Conservation (phyloP, 1,284 basidiomycete species). For the Violaceomyces palustris region DNA sequence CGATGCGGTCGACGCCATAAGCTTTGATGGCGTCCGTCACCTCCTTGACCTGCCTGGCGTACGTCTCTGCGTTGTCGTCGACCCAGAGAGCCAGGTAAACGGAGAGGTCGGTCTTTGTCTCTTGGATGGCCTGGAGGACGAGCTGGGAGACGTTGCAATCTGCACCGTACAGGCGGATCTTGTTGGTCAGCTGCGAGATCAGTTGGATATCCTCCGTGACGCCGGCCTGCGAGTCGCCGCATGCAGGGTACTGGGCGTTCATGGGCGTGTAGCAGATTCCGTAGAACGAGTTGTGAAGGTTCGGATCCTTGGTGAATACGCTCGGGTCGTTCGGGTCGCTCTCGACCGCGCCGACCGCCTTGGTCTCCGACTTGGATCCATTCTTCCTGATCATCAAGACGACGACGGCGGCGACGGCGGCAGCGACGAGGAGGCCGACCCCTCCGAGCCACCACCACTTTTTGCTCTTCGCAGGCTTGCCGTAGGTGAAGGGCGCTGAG, state of each 20-base stretch:
- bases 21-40: constrained; percentile 67
- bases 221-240: constrained; percentile 54
- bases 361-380: background rate
- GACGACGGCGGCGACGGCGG: constrained; percentile 17
- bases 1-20: constrained; percentile 73
- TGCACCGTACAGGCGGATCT: constrained; percentile 50
- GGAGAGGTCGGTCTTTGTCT: constrained; percentile 79
- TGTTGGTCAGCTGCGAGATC: constrained; percentile 52
- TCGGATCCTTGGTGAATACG: constrained; percentile 62
- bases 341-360: constrained; percentile 12
- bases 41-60: constrained; percentile 65
- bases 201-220: constrained; percentile 57
- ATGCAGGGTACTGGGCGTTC: constrained; percentile 50
- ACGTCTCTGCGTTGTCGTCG: constrained; percentile 65
- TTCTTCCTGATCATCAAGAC: constrained; percentile 18
- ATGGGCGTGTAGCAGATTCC: constrained; percentile 42
- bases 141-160: constrained; percentile 60
- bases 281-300: constrained; percentile 64
- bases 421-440: constrained; percentile 6
- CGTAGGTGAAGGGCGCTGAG: constrained; percentile 7
- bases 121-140: constrained; percentile 71
- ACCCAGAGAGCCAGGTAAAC: constrained; percentile 80
- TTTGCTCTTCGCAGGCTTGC: background rate
- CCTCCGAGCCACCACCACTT: constrained; percentile 16
- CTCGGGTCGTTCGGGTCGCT: constrained; percentile 62